These are phyloP conservation scores for Trichoderma sp. DNA, from an alignment of 2,329 filamentous ascomycete genomes.

Conservation along the genomic window DNA sequence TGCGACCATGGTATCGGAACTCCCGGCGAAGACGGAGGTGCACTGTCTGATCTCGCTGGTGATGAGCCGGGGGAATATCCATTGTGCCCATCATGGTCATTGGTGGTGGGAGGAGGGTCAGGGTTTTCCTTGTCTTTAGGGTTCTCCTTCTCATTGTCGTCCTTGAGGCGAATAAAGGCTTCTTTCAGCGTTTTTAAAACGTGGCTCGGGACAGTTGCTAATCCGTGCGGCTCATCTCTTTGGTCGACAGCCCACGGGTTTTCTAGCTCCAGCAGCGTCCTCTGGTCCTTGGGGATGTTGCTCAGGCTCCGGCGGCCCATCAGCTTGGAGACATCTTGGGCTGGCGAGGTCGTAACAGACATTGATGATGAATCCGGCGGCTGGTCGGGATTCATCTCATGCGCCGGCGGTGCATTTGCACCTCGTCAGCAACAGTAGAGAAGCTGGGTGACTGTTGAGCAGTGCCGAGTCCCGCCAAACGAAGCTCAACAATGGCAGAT, in stretches of 20 bases:
- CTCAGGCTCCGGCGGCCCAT: constrained; percentile 30
- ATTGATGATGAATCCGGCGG: constrained; percentile 19
- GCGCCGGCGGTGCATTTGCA: neutral
- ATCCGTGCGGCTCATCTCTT: constrained; percentile 26
- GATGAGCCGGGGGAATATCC: neutral
- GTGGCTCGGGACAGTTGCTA: constrained; percentile 35
- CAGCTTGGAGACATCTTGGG: constrained; percentile 26
- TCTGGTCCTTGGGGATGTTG: constrained; percentile 40
- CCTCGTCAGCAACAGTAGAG: neutral
- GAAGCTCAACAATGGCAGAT: neutral
- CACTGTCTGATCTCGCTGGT: neutral
- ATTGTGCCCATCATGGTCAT: neutral
- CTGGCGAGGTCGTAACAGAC: constrained; percentile 27
- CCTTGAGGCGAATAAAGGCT: constrained; percentile 22
- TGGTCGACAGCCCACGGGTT: constrained; percentile 38
- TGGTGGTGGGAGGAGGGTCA: neutral
- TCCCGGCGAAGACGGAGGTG: constrained; percentile 11
- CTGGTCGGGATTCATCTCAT: neutral
- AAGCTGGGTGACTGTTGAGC: neutral
- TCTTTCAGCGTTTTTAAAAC: constrained; percentile 35
- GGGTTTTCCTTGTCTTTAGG: neutral
- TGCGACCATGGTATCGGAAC: neutral
- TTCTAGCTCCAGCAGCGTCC: constrained; percentile 33
- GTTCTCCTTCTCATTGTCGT: constrained; percentile 8
- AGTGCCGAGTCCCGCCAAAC: neutral